Evolutionary conservation across 1,284 basidiomycete species (phyloP).

Genomic region (Cutaneotrichosporon mucoides): DNA sequence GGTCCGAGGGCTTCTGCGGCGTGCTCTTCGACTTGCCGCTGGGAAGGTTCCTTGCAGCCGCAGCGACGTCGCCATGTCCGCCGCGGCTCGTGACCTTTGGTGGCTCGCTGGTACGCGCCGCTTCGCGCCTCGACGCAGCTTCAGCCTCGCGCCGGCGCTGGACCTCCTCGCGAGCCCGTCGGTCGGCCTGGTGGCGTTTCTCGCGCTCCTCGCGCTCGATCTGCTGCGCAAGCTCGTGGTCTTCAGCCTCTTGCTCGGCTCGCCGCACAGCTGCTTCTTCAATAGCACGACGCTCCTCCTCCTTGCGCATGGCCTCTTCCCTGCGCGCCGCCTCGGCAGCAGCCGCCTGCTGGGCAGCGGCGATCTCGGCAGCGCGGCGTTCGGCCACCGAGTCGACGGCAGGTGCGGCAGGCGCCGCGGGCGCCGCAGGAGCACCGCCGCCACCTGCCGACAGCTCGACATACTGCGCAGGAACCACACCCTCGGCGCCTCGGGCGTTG

Average conservation of each 20-base stretch:
- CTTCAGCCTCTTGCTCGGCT: conserved; percentile 51
- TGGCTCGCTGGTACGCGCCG: conserved; percentile 41
- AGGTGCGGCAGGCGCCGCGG: not conserved
- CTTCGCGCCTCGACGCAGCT: conserved; percentile 39
- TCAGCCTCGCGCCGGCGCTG: conserved; percentile 36
- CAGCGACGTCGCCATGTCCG: conserved; percentile 43
- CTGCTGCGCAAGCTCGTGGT: conserved; percentile 48
- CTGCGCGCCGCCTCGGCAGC: conserved; percentile 54
- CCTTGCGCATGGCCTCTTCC: conserved; percentile 53
- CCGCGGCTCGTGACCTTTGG: conserved; percentile 48
- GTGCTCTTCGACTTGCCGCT: conserved; percentile 33
- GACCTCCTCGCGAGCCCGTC: conserved; percentile 39
- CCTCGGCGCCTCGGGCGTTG: conserved; percentile 70
- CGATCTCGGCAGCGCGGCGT: conserved; percentile 38
- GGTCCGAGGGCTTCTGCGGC: conserved; percentile 42
- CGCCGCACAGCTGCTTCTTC: conserved; percentile 45
- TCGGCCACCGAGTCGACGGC: conserved; percentile 12
- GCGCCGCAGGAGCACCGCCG: conserved; percentile 11
- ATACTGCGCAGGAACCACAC: conserved; percentile 95
- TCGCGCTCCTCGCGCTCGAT: conserved; percentile 46
- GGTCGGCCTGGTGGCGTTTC: conserved; percentile 33
- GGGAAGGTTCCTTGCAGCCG: conserved; percentile 42
- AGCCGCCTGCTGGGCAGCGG: conserved; percentile 50
- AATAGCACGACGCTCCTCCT: conserved; percentile 42
- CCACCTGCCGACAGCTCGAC: conserved; percentile 62